These are phyloP conservation scores for Acer campestre DNA, from an alignment of 345 rosid species.

Conservation along the genomic window DNA sequence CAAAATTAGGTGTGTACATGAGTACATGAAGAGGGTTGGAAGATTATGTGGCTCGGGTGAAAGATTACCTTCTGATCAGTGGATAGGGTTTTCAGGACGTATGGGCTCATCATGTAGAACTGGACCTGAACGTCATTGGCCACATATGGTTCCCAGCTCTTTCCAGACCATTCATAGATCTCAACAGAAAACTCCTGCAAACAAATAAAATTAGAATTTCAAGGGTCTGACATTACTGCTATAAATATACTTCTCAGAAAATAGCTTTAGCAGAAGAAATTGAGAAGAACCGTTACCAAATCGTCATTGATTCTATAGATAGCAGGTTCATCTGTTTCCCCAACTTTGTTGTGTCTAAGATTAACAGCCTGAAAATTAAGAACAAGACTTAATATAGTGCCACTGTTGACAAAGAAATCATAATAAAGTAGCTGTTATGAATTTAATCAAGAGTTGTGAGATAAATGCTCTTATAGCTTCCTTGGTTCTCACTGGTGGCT, in stretches of 20 bases:
- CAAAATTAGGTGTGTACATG: constrained; percentile 14
- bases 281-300: constrained; percentile 42
- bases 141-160: constrained; percentile 72
- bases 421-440: not conserved
- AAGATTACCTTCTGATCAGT: constrained; percentile 51
- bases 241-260: not conserved
- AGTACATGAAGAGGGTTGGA: not conserved
- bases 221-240: not conserved
- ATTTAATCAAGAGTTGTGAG: not conserved
- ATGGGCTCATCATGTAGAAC: constrained; percentile 82
- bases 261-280: not conserved
- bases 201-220: constrained; percentile 5
- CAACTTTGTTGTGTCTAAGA: constrained; percentile 55
- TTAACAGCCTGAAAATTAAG: constrained; percentile 48
- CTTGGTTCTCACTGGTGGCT: not conserved
- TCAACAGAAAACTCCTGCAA: constrained; percentile 61
- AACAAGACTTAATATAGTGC: not conserved
- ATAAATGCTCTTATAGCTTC: not conserved
- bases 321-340: constrained; percentile 62
- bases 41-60: not conserved
- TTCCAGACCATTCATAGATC: constrained; percentile 72
- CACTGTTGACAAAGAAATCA: not conserved
- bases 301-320: constrained; percentile 70
- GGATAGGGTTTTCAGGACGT: constrained; percentile 62
- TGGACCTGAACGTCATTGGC: constrained; percentile 70